phyloP scores from a whole-genome alignment of 129 eudicot species.

The Lonicera japonica region DNA sequence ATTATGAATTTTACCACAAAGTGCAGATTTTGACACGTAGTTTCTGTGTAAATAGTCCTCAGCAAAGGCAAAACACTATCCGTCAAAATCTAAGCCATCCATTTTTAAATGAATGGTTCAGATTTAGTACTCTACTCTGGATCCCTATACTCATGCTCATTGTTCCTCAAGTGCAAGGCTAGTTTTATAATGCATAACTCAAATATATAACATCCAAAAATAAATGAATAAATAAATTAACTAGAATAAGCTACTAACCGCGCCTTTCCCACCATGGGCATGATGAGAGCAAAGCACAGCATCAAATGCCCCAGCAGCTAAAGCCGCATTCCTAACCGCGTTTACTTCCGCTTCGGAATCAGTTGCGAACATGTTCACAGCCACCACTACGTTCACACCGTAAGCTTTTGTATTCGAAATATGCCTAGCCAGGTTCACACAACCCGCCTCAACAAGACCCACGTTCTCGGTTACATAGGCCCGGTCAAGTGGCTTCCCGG shows the following conservation, averaged over 20 bases:
- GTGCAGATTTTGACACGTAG: too few species aligned
- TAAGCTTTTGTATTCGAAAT: conserved; percentile 72
- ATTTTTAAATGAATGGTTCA: too few species aligned
- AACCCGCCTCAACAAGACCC: conserved; percentile 87
- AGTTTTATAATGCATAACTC: too few species aligned
- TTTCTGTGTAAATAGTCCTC: too few species aligned
- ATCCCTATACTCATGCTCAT: not conserved
- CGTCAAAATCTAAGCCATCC: too few species aligned
- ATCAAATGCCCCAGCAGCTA: conserved; percentile 90
- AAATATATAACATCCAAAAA: not conserved
- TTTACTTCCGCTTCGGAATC: conserved; percentile 84
- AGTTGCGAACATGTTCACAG: conserved; percentile 71
- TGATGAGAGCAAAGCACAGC: conserved; percentile 91
- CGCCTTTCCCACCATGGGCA: conserved; percentile 99
- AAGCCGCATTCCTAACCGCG: conserved; percentile 65
- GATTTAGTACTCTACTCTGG: too few species aligned
- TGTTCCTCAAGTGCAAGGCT: not conserved
- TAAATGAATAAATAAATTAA: not conserved
- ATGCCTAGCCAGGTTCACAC: conserved; percentile 76
- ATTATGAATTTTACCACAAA: too few species aligned
- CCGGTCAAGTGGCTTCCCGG: conserved; percentile 89
- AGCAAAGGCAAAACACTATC: too few species aligned
- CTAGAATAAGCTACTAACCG: conserved; percentile 46
- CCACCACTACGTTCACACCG: conserved; percentile 95
- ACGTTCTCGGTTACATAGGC: conserved; percentile 82